Conservation (phyloP, 192 early-diverging fungal species). For the Gamsiella multidivaricata region DNA sequence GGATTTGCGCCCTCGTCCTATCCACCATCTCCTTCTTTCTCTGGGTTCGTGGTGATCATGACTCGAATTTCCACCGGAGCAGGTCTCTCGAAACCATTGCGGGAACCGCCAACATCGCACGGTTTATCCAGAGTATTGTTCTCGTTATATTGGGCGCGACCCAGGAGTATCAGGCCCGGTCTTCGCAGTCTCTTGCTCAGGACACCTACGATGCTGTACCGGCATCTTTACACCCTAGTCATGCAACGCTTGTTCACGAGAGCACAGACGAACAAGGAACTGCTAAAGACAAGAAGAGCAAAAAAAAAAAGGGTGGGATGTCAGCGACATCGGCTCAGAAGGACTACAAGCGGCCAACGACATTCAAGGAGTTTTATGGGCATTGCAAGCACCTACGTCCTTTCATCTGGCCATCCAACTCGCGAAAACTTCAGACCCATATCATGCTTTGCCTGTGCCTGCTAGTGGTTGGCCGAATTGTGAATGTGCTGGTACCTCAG, state of each 20-base stretch:
- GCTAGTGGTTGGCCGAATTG: conserved; percentile 70
- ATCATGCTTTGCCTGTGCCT: conserved; percentile 76
- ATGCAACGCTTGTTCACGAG: conserved; percentile 23
- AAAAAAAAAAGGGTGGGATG: neutral
- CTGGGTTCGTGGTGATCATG: conserved; percentile 9
- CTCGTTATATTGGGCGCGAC: conserved; percentile 8
- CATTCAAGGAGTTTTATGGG: conserved; percentile 39
- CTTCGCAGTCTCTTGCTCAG: neutral
- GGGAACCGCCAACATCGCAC: conserved; percentile 8
- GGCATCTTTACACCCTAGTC: conserved; percentile 16
- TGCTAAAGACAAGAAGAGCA: conserved; percentile 23
- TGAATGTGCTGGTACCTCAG: conserved; percentile 86
- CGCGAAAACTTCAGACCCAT: conserved; percentile 67
- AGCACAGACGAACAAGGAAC: neutral
- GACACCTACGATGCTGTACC: neutral
- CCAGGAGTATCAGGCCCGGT: conserved; percentile 24
- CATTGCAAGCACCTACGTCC: conserved; percentile 62
- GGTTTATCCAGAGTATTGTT: conserved; percentile 18
- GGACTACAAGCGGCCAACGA: conserved; percentile 48
- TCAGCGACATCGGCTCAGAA: conserved; percentile 15
- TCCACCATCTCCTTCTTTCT: conserved; percentile 23
- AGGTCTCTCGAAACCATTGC: neutral
- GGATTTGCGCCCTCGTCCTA: conserved; percentile 25
- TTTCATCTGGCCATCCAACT: conserved; percentile 82
- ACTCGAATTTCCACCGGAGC: neutral